Percentiles rank a stretch among this genome's conserved stretches.
These are phyloP conservation scores for Sodiomyces alkalinus DNA, from an alignment of 2,329 filamentous ascomycete genomes.

Conservation along the genomic window DNA sequence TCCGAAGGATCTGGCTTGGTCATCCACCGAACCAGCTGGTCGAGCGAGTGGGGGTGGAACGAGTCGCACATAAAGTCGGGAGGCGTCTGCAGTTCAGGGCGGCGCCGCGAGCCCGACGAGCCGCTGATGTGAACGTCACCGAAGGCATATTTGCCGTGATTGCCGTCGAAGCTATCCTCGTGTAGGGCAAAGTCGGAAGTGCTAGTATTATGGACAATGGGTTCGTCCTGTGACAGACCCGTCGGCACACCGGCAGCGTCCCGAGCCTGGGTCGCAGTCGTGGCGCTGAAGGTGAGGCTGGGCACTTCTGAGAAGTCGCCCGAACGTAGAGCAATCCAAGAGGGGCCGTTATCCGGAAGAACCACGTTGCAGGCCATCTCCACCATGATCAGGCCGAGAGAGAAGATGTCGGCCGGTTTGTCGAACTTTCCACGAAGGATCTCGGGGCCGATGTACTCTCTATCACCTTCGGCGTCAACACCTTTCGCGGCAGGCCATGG, in stretches of 20 bases:
- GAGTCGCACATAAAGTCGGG: slow-evolving; percentile 82
- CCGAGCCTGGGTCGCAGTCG: slow-evolving; percentile 13
- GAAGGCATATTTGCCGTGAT: slow-evolving; percentile 16
- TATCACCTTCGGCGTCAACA: slow-evolving; percentile 85
- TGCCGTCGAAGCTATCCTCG: slow-evolving; percentile 19
- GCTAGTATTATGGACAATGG: slow-evolving; percentile 5
- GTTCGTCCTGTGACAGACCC: slow-evolving; percentile 6
- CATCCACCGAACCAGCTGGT: slow-evolving; percentile 78
- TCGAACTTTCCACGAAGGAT: slow-evolving; percentile 76
- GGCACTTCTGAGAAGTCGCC: slow-evolving; percentile 84
- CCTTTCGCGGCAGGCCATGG: slow-evolving; percentile 59
- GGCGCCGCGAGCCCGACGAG: slow-evolving; percentile 30
- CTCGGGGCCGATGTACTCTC: slow-evolving; percentile 91
- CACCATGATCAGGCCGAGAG: slow-evolving; percentile 83
- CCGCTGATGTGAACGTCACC: slow-evolving; percentile 15
- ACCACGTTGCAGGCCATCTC: slow-evolving; percentile 91
- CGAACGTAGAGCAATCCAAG: slow-evolving; percentile 79
- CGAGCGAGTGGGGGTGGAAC: slow-evolving; percentile 57
- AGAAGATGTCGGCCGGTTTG: slow-evolving; percentile 86
- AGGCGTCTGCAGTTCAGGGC: slow-evolving; percentile 41
- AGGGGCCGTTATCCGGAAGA: slow-evolving; percentile 80
- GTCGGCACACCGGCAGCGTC: slow-evolving; percentile 8
- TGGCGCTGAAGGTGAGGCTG: slow-evolving; percentile 67
- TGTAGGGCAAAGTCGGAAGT: slow-evolving; percentile 8
- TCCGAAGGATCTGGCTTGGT: slow-evolving; percentile 58